phyloP scores from a whole-genome alignment of 192 early-diverging fungal genomes.

The Entomortierella chlamydospora region DNA sequence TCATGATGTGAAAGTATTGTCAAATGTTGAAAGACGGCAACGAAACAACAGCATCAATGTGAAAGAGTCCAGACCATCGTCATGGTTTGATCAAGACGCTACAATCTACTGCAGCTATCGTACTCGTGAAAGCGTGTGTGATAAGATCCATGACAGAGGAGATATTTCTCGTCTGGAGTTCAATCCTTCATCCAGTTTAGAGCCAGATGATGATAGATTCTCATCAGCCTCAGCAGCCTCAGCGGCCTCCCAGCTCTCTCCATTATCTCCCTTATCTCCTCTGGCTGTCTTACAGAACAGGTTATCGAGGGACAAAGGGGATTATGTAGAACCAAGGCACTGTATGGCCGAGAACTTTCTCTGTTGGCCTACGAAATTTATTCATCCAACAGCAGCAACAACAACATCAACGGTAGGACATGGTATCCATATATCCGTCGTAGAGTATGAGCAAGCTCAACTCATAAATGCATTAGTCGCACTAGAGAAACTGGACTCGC shows the following conservation, averaged over 20 bases:
- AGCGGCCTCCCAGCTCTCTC: too few relatives aligned
- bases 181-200: neutral
- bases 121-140: neutral
- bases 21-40: too few relatives aligned
- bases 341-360: neutral
- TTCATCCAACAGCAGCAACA: neutral
- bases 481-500: conserved; percentile 12
- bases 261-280: neutral
- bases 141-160: neutral
- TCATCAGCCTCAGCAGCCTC: neutral
- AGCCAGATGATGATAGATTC: neutral
- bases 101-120: conserved; percentile 16
- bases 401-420: too few relatives aligned
- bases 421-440: neutral
- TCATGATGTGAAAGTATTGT: too few relatives aligned
- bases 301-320: neutral
- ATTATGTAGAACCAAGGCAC: neutral
- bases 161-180: neutral
- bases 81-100: conserved; percentile 17
- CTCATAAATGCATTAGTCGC: conserved; percentile 29
- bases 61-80: neutral
- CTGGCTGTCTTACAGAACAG: neutral
- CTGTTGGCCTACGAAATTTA: conserved; percentile 27
- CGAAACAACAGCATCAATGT: neutral
- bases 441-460: conserved; percentile 17